Evolutionary conservation across 257 asterid genomes (phyloP).

Genomic region (Solanum chiquidenum): DNA sequence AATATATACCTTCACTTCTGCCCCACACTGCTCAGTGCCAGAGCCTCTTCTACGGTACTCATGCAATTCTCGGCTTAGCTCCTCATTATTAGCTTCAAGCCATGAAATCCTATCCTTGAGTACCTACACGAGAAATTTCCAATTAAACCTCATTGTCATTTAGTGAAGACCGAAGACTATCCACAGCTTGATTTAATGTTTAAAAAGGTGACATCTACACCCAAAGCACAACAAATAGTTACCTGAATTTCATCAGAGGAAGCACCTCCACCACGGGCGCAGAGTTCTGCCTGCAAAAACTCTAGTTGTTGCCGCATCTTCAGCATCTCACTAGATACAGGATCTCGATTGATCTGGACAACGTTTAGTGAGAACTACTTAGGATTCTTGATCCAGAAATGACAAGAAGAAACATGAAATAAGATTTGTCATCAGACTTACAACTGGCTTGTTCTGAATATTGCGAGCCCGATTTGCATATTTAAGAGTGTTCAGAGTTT

Average conservation of each 20-base stretch:
- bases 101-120: constrained; percentile 77
- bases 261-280: constrained; percentile 90
- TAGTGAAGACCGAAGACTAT: neutral
- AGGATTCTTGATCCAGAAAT: constrained; percentile 1
- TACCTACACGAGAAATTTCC: constrained; percentile 37
- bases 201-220: neutral
- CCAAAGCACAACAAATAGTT: neutral
- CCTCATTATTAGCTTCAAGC: constrained; percentile 93
- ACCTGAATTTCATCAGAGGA: constrained; percentile 91
- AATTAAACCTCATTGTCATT: constrained; percentile 2
- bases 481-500: constrained; percentile 92
- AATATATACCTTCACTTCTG: constrained; percentile 46
- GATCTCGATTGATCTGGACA: constrained; percentile 85
- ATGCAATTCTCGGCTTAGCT: constrained; percentile 70
- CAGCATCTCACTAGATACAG: constrained; percentile 87
- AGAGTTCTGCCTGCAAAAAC: constrained; percentile 89
- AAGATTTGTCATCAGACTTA: constrained; percentile 24
- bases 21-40: constrained; percentile 41
- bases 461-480: constrained; percentile 99
- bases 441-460: constrained; percentile 97
- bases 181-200: neutral
- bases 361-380: constrained; percentile 5
- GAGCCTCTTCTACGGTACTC: constrained; percentile 55
- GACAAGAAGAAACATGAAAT: neutral
- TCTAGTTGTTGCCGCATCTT: constrained; percentile 97